phyloP scores from a whole-genome alignment of 768 basidiomycete genomes.

The Suillus cothurnatus region DNA sequence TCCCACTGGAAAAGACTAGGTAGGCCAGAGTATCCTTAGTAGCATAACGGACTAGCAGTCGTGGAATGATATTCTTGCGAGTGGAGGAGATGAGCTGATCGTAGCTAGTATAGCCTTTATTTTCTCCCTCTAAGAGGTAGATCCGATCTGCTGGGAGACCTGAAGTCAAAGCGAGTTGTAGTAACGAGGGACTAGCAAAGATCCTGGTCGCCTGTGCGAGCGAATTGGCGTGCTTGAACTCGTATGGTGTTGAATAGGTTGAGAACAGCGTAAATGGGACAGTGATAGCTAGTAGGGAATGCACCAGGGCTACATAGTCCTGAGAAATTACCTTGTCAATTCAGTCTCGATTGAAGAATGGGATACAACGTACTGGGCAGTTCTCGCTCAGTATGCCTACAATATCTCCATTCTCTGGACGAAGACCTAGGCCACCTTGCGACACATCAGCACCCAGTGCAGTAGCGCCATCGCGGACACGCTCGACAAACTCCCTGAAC shows the following conservation, averaged over 20 bases:
- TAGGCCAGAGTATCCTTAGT: slow-evolving; percentile 59
- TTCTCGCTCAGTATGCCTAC: slow-evolving; percentile 77
- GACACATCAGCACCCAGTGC: slow-evolving; percentile 49
- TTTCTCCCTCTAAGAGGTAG: slow-evolving; percentile 44
- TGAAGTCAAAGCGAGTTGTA: slow-evolving; percentile 37
- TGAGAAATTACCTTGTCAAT: slow-evolving; percentile 18
- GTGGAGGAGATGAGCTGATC: slow-evolving; percentile 42
- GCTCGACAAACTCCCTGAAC: slow-evolving; percentile 51
- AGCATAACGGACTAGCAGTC: slow-evolving; percentile 43
- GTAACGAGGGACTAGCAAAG: slow-evolving; percentile 47
- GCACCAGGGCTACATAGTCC: slow-evolving; percentile 50
- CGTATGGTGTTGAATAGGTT: slow-evolving; percentile 48
- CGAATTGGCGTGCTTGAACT: slow-evolving; percentile 48
- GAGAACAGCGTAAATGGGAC: slow-evolving; percentile 51
- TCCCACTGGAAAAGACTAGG: slow-evolving; percentile 71
- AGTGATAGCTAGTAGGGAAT: slow-evolving; percentile 44
- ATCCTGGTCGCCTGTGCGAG: slow-evolving; percentile 46
- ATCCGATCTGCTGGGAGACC: slow-evolving; percentile 39
- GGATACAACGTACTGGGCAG: slow-evolving; percentile 48
- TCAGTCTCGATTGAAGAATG: neutral
- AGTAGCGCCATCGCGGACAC: slow-evolving; percentile 56
- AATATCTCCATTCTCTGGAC: slow-evolving; percentile 50
- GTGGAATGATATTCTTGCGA: slow-evolving; percentile 36
- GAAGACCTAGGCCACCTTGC: slow-evolving; percentile 59
- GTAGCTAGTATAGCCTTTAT: slow-evolving; percentile 41